phyloP scores from a whole-genome alignment of 345 rosid genomes.

The Eucalyptus globulus region DNA sequence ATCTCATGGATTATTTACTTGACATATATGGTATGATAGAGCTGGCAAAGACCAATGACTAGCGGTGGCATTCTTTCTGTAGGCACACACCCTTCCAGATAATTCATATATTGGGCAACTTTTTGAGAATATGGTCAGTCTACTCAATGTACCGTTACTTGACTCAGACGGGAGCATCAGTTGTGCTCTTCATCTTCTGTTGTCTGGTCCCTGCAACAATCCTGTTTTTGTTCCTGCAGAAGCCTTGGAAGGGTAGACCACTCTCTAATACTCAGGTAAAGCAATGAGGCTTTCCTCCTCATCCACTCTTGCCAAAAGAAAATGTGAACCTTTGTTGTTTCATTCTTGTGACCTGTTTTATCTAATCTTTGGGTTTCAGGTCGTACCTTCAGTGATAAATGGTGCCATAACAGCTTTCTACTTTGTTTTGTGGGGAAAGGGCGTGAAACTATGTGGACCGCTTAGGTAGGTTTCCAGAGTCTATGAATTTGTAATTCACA shows the following conservation, averaged over 20 bases:
- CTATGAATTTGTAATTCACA: neutral
- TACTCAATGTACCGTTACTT: constrained; percentile 78
- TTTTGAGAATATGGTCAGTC: constrained; percentile 93
- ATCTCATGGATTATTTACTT: neutral
- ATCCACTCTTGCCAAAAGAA: neutral
- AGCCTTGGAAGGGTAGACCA: constrained; percentile 97
- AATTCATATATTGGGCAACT: constrained; percentile 63
- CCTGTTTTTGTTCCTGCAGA: constrained; percentile 62
- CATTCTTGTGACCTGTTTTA: neutral
- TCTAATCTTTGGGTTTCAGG: constrained; percentile 33
- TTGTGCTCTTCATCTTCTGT: constrained; percentile 75
- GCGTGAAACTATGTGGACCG: constrained; percentile 89
- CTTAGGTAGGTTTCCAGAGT: constrained; percentile 42
- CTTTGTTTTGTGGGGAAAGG: constrained; percentile 95
- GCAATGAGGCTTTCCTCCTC: neutral
- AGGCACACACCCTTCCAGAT: constrained; percentile 86
- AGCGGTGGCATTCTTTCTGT: neutral
- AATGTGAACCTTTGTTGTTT: neutral
- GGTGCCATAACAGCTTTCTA: constrained; percentile 88
- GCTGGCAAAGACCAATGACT: neutral
- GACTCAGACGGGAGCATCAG: constrained; percentile 74
- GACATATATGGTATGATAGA: neutral
- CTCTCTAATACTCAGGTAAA: constrained; percentile 84
- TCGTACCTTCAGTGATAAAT: constrained; percentile 83
- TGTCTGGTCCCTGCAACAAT: constrained; percentile 78